Percentiles rank a stretch among this genome's conserved stretches.
phyloP scores from a whole-genome alignment of 1,284 basidiomycete genomes.

The Naganishia sp. region DNA sequence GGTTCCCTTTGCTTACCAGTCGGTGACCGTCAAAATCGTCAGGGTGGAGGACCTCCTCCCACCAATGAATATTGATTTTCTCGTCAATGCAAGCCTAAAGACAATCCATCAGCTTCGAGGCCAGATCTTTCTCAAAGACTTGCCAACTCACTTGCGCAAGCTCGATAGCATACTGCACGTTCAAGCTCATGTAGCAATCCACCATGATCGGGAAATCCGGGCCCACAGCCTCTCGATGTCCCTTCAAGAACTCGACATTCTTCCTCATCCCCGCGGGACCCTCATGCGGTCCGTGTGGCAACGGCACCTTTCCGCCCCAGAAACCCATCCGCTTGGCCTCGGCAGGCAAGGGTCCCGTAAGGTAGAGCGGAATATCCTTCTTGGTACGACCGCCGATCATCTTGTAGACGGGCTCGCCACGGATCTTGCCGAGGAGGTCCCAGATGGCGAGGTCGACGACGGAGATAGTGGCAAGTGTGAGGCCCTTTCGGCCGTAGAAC shows the following conservation, averaged over 20 bases:
- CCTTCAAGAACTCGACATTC: constrained; percentile 58
- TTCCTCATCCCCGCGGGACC: constrained; percentile 56
- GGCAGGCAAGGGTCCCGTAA: constrained; percentile 58
- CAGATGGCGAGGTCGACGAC: constrained; percentile 61
- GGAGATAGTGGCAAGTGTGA: constrained; percentile 57
- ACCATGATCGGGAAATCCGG: constrained; percentile 59
- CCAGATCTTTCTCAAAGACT: too few species aligned
- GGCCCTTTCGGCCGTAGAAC: constrained; percentile 61
- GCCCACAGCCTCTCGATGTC: constrained; percentile 56
- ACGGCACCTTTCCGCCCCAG: constrained; percentile 59
- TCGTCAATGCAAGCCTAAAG: constrained; percentile 53
- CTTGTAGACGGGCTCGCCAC: constrained; percentile 61
- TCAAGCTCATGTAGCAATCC: constrained; percentile 58
- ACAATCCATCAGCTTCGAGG: neutral
- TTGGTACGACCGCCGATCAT: constrained; percentile 60
- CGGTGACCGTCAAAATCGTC: constrained; percentile 58
- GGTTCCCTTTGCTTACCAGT: constrained; percentile 26
- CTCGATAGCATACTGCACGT: constrained; percentile 57
- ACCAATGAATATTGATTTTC: constrained; percentile 59
- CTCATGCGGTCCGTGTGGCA: constrained; percentile 59
- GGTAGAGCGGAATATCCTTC: constrained; percentile 59
- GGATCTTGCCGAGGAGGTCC: constrained; percentile 61
- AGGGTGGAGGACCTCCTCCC: constrained; percentile 60
- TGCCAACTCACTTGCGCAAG: constrained; percentile 50
- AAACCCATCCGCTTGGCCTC: constrained; percentile 59